These are phyloP conservation scores for Melampsora larici-populina DNA, from an alignment of 1,284 basidiomycete species.

Conservation along the genomic window DNA sequence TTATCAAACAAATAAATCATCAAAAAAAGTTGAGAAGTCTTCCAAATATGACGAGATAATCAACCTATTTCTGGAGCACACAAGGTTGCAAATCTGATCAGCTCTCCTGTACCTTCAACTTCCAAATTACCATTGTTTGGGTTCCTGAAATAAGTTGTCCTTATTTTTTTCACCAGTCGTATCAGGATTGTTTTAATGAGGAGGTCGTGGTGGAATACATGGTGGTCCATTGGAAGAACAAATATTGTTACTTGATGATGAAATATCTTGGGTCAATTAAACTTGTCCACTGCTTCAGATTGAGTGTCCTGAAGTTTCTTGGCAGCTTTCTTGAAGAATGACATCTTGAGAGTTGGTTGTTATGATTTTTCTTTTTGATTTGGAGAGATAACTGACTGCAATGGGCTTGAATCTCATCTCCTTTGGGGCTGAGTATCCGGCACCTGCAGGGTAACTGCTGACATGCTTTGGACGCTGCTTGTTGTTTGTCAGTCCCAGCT, in stretches of 20 bases:
- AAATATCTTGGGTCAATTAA: conserved; percentile 8
- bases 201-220: neutral
- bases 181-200: neutral
- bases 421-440: too few species aligned
- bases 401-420: too few species aligned
- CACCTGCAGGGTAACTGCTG: too few species aligned
- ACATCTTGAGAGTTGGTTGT: neutral
- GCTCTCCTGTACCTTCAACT: conserved; percentile 27
- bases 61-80: conserved; percentile 31
- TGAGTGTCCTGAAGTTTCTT: conserved; percentile 31
- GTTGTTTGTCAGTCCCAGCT: too few species aligned
- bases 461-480: too few species aligned
- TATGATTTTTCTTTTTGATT: neutral
- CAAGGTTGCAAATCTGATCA: conserved; percentile 36
- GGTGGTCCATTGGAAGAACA: conserved; percentile 7
- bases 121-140: conserved; percentile 26
- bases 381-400: too few species aligned
- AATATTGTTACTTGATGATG: neutral
- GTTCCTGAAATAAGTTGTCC: conserved; percentile 34
- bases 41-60: neutral
- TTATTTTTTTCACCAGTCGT: conserved; percentile 14
- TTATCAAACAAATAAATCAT: conserved; percentile 25
- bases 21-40: neutral
- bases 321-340: too few species aligned
- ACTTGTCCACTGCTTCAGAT: conserved; percentile 19